Conservation (phyloP, 306 rosid genomes). For the Cercis canadensis region DNA sequence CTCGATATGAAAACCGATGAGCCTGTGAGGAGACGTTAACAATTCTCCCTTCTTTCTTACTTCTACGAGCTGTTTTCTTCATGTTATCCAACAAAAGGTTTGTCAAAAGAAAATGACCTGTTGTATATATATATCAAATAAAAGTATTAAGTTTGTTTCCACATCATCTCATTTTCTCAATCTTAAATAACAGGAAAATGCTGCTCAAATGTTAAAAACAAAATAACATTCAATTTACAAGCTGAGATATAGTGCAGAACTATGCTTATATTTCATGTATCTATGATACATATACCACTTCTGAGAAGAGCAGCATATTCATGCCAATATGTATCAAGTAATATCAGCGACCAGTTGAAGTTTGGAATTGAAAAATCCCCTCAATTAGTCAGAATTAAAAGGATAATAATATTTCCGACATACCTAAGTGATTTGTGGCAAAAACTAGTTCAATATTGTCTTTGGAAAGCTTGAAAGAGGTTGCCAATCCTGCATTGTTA, state of each 20-base stretch:
- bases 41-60: slow-evolving; percentile 80
- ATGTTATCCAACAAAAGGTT: slow-evolving; percentile 78
- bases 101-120: slow-evolving; percentile 93
- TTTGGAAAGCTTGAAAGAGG: slow-evolving; percentile 67
- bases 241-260: too few species aligned
- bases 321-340: too few species aligned
- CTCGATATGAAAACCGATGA: slow-evolving; percentile 64
- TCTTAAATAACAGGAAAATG: too few species aligned
- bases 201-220: too few species aligned
- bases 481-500: slow-evolving; percentile 91
- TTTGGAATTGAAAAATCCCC: background rate
- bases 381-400: too few species aligned
- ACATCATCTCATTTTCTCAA: background rate
- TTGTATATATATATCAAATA: slow-evolving; percentile 8
- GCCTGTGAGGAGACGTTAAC: slow-evolving; percentile 76
- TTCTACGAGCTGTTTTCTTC: slow-evolving; percentile 71
- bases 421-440: slow-evolving; percentile 85
- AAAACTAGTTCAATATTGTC: slow-evolving; percentile 86
- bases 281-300: too few species aligned
- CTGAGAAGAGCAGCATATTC: too few species aligned
- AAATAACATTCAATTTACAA: too few species aligned
- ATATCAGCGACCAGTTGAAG: slow-evolving; percentile 12
- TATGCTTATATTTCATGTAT: too few species aligned
- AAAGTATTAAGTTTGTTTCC: background rate
- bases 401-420: background rate